These are phyloP conservation scores for Globisporangium parvum DNA, from an alignment of 352 stramenopile species.

Conservation along the genomic window DNA sequence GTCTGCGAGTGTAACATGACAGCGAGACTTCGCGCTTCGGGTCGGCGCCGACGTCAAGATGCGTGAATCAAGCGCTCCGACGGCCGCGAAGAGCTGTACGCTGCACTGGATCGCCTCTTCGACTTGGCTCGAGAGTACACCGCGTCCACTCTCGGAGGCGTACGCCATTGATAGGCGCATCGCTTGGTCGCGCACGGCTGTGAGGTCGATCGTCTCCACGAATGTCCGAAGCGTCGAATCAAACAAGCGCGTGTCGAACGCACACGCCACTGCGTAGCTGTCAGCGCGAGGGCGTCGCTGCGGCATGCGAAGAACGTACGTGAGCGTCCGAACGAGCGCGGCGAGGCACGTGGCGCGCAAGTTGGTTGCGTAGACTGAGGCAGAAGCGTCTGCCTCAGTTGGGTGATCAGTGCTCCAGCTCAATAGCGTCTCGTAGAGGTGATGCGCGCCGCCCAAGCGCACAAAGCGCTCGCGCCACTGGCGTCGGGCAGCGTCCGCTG, in stretches of 20 bases:
- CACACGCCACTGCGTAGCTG: background rate
- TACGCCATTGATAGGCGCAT: slow-evolving; percentile 3
- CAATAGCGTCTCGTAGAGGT: slow-evolving; percentile 39
- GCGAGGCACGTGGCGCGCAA: slow-evolving; percentile 43
- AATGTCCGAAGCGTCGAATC: slow-evolving; percentile 29
- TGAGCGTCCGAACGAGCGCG: slow-evolving; percentile 34
- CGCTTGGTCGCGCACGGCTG: background rate
- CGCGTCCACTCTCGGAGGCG: background rate
- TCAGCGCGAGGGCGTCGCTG: too few species aligned
- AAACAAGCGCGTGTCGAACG: slow-evolving; percentile 29
- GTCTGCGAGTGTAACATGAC: too few species aligned
- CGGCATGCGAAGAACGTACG: slow-evolving; percentile 35
- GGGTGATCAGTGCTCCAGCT: slow-evolving; percentile 16
- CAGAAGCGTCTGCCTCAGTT: background rate
- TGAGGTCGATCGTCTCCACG: slow-evolving; percentile 17
- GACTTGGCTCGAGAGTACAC: slow-evolving; percentile 6
- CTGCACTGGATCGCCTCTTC: slow-evolving; percentile 12
- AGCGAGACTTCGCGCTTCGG: background rate
- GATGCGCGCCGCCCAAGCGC: slow-evolving; percentile 39
- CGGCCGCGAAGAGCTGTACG: slow-evolving; percentile 8
- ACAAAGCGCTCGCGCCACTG: slow-evolving; percentile 80
- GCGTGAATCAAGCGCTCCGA: background rate
- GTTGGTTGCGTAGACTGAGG: slow-evolving; percentile 26
- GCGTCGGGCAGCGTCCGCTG: slow-evolving; percentile 35
- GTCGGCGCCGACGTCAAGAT: background rate